Evolutionary conservation across 345 rosid genomes (phyloP), one percentile per base, ranked within the genome.

Genomic region (Atalantia buxifolia): DNA sequence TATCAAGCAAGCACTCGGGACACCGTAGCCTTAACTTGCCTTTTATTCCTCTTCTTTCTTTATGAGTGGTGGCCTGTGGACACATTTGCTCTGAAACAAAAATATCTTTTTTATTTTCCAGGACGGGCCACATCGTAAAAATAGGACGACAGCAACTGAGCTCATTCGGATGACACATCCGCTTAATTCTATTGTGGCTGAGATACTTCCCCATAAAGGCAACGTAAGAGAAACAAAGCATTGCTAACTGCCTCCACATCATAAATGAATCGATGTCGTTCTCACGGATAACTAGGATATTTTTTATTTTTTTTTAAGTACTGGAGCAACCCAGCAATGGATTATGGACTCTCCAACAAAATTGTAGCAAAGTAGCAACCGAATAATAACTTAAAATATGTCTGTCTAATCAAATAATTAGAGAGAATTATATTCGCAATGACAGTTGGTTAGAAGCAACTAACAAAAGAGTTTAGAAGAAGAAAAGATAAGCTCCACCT

Each of bases 401-500:
- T 71, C 19, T 53, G 76, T 64, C 21, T 53, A 45, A 78, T 62
- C 71, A 78, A 18, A 50, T 13, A 62, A 53, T 27, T 67, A 61
- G 48, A 24, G 25, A 14, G 36, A 28, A 9, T 7, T 8, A 21
- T 71, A 38, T 38, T 2, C 9, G 56, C 18, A 21, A 62, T 22
- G 7, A 45, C 8, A 7, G 19, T 60, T 18, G 80, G 14, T 22
- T 69, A 21, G 69, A 31, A 78, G 55, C 76, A 50, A 40, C 61
- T 21, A 27, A 38, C 27, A 4, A 56, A 27, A 25, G n/a, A 24
- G 36, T 40, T 42, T 6, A 25, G 33, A 38, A 10, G 71, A 42
- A 35, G 71, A 57, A 35, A 72, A 12, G 28, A 69, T 30, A 69
- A 62, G 63, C 36, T 74, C 82, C 60, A 74, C 78, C 42, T 28